Evolutionary conservation across 2,329 filamentous ascomycete species (phyloP), one percentile per base, ranked within the genome.

Genomic region (Cladosporium sp.): DNA sequence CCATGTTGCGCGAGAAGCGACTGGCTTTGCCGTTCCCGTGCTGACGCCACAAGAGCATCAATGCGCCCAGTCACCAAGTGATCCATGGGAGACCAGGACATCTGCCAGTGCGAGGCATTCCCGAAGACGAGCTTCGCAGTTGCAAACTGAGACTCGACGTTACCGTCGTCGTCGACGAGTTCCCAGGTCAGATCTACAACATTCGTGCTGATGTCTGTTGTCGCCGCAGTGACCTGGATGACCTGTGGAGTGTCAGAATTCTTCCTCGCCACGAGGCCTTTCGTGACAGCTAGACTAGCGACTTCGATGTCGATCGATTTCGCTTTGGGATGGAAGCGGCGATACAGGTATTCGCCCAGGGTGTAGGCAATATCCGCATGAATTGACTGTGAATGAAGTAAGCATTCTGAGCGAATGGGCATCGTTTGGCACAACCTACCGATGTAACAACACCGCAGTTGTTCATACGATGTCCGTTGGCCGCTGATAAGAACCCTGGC

Each of bases 21-120:
- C 54, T 65, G 8, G 65, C 66, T 1, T 39, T 54, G 7, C 66
- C 64, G 12, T 56, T 44, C 44, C 65, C 49, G 4, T 37, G 47
- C 3, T 63, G 29, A 7, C n/a, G n/a, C n/a, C n/a, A n/a, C n/a
- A n/a, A 70, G 58, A 1, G 51, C 49, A 9, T 63, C 55, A 30
- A 65, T 65, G 1, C 64, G 57, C 24, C 57, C 47, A 20, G 58
- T 50, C 27, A 68, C 53, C 18, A 68, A 56, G 40, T 65, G 60
- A 1, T 56, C 40, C 6, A 60, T 52, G 7, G 56, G 56, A 6
- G n/a, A 22, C 64, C 64, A 67, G 12, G 50, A 45, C 7, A 37
- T 42, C 7, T 63, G 54, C 64, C 65, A 64, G 36, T 60, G 49
- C 13, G 51, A 24, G 3, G 58, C 44, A 24, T 59, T 50, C n/a